Conservation (phyloP, 176 grass and related monocot species). For the Thalia dealbata region DNA sequence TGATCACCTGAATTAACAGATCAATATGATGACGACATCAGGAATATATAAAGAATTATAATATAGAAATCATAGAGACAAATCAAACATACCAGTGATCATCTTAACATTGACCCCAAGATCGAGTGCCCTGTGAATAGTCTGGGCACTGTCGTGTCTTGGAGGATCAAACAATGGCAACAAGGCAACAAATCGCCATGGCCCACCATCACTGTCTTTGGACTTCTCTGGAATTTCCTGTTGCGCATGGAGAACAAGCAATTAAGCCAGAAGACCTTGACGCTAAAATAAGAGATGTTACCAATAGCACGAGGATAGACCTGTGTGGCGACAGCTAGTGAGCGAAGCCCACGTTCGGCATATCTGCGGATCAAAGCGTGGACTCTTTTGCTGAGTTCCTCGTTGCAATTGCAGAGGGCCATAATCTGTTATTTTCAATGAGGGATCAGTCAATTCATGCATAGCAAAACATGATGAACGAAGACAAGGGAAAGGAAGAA, state of each 20-base stretch:
- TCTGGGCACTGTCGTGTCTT: slow-evolving; percentile 87
- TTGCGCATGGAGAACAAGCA: neutral
- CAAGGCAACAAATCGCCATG: slow-evolving; percentile 73
- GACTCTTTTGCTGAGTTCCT: slow-evolving; percentile 34
- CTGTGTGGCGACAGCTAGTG: slow-evolving; percentile 67
- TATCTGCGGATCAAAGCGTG: slow-evolving; percentile 64
- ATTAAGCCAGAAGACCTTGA: neutral
- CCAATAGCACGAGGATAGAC: slow-evolving; percentile 10
- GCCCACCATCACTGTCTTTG: slow-evolving; percentile 48
- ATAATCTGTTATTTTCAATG: slow-evolving; percentile 36
- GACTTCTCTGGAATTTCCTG: slow-evolving; percentile 66
- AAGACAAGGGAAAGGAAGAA: neutral
- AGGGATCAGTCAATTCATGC: neutral
- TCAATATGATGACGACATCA: neutral
- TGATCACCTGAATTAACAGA: slow-evolving; percentile 50
- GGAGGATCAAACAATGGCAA: slow-evolving; percentile 87
- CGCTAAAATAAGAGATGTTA: neutral
- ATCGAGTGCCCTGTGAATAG: slow-evolving; percentile 59
- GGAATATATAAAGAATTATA: neutral
- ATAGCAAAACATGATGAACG: neutral
- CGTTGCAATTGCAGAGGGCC: slow-evolving; percentile 40
- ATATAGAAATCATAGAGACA: neutral
- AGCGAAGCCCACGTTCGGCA: slow-evolving; percentile 74
- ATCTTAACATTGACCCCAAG: slow-evolving; percentile 98
- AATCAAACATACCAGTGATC: slow-evolving; percentile 58